These are phyloP conservation scores for Casuarina cunninghamiana DNA, from an alignment of 306 rosid species.

Conservation along the genomic window DNA sequence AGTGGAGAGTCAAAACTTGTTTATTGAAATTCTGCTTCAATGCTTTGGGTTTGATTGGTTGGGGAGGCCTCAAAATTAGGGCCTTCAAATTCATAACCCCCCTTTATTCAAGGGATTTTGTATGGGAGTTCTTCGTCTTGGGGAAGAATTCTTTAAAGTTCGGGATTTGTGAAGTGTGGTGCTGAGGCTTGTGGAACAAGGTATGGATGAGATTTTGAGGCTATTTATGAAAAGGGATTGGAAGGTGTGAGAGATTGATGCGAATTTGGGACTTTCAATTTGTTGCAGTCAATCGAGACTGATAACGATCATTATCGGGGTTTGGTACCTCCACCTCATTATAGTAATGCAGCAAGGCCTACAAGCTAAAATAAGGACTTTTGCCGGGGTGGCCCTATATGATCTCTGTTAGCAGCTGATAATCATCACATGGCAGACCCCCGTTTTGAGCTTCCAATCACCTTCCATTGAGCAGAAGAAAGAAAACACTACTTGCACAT, in stretches of 20 bases:
- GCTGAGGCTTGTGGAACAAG: conserved; percentile 36
- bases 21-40: conserved; percentile 17
- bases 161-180: conserved; percentile 38
- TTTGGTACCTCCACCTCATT: neutral
- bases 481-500: no score
- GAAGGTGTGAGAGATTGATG: conserved; percentile 29
- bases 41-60: conserved; percentile 37
- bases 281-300: conserved; percentile 21
- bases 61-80: conserved; percentile 43
- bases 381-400: neutral
- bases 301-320: neutral
- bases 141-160: conserved; percentile 28
- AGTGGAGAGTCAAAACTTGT: conserved; percentile 28
- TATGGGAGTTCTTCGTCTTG: conserved; percentile 32
- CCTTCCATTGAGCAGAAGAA: no score
- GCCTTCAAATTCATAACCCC: conserved; percentile 13
- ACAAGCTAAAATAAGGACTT: neutral
- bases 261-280: conserved; percentile 7
- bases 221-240: conserved; percentile 30
- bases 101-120: conserved; percentile 35
- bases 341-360: neutral
- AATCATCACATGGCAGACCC: no score
- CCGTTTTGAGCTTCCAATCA: no score
- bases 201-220: conserved; percentile 38
- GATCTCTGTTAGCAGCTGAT: no score